Base-by-base conservation (phyloP, 768 basidiomycete genomes). In the Lactifluus subvellereus region DNA sequence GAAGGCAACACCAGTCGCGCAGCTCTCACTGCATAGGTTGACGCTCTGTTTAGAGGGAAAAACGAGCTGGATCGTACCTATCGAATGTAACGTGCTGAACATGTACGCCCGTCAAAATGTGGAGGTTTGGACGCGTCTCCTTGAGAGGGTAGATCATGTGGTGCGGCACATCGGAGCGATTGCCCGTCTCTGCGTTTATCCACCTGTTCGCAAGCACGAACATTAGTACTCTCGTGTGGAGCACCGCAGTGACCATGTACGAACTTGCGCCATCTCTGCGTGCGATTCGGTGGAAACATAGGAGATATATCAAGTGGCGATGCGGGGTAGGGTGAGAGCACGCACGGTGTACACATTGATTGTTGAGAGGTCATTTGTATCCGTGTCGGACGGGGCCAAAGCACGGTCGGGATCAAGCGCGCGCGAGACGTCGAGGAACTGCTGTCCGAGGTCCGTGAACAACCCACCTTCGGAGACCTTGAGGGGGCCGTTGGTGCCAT, bases 261-360 rank as follows among this genome's bases (percentile, higher is more conserved):
- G 65, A 60, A 84, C 84, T 79, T 83, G 55, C 74, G 75, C 82
- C 83, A 85, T 71, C 77, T 73, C 84, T 86, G 22, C 47, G 32
- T 0, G 62, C 54, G 71, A 14, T 69, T n/a, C 18, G 22, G 7
- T 37, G 10, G 30, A 57, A 60, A 35, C 14, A 13, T 4, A 32
- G n/a, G 6, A 4, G 18, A 22, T 33, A 13, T 4, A 43, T 27
- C 11, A 30, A 22, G 35, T 9, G 35, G 22, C 35, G 22, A 9
- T 6, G 30, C 1, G 9, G 3, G 4, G 1, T 38, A 10, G 6
- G 37, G n/a, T 2, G 1, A 37, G 22, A 35, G 11, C 1, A 62
- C 72, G 11, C n/a, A n/a, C n/a, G n/a, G n/a, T n/a, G n/a, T n/a
- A n/a, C n/a, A n/a, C n/a, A n/a, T n/a, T n/a, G n/a, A n/a, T n/a